These are phyloP conservation scores for Dactylorhiza incarnata DNA, from an alignment of 106 monocot species.

Conservation along the genomic window DNA sequence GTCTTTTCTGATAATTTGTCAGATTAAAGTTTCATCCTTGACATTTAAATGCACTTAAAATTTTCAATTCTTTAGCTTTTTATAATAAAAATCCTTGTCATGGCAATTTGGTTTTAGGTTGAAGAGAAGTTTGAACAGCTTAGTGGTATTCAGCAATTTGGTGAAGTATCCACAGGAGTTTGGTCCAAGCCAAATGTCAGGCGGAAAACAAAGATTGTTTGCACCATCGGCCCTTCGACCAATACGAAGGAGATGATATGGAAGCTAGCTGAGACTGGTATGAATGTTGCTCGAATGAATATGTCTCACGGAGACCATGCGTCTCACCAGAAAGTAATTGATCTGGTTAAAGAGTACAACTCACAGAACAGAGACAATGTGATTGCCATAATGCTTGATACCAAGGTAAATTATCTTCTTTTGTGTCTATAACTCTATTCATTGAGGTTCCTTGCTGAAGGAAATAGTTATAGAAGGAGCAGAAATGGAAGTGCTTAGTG, in stretches of 20 bases:
- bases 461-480: background rate
- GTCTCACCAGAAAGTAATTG: slow-evolving; percentile 97
- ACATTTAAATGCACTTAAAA: background rate
- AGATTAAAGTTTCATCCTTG: slow-evolving; percentile 1
- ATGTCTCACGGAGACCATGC: slow-evolving; percentile 99
- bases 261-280: slow-evolving; percentile 96
- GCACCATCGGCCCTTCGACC: slow-evolving; percentile 95
- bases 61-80: background rate
- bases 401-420: slow-evolving; percentile 47
- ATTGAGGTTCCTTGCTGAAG: background rate
- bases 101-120: slow-evolving; percentile 26
- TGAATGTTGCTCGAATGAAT: slow-evolving; percentile 96
- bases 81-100: background rate
- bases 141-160: slow-evolving; percentile 57
- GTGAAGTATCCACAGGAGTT: slow-evolving; percentile 30
- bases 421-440: background rate
- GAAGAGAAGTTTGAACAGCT: slow-evolving; percentile 58
- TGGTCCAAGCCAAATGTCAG: slow-evolving; percentile 74
- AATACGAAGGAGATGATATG: slow-evolving; percentile 98
- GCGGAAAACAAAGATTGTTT: slow-evolving; percentile 97
- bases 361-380: slow-evolving; percentile 72
- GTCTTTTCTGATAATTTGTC: background rate
- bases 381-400: slow-evolving; percentile 97
- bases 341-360: slow-evolving; percentile 96
- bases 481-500: background rate